These are phyloP conservation scores for Colletotrichum filicis DNA, from an alignment of 2,329 filamentous ascomycete genomes.

Conservation along the genomic window DNA sequence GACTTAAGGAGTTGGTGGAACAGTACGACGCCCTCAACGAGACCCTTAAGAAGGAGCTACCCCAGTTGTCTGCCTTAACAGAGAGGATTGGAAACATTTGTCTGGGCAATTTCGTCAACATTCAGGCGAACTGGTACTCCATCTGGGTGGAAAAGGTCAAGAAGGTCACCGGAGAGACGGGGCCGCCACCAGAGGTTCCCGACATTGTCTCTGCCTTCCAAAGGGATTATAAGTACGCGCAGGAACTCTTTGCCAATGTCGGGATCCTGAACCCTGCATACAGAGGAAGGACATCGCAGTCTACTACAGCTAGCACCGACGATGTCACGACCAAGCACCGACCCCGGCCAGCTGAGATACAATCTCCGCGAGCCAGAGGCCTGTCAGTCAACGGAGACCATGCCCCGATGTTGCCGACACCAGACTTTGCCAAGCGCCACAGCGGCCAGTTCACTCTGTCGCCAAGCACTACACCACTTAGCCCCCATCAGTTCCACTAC, in stretches of 20 bases:
- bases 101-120: slow-evolving; percentile 83
- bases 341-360: slow-evolving; percentile 59
- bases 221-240: slow-evolving; percentile 80
- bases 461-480: slow-evolving; percentile 60
- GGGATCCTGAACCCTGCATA: slow-evolving; percentile 82
- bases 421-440: slow-evolving; percentile 73
- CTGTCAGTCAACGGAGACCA: slow-evolving; percentile 72
- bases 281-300: slow-evolving; percentile 68
- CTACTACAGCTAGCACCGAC: slow-evolving; percentile 66
- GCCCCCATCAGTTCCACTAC: slow-evolving; percentile 67
- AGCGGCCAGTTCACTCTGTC: slow-evolving; percentile 75
- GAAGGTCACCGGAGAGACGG: slow-evolving; percentile 74
- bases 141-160: slow-evolving; percentile 88
- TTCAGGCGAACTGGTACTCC: slow-evolving; percentile 85
- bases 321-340: slow-evolving; percentile 60
- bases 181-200: slow-evolving; percentile 72
- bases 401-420: slow-evolving; percentile 71
- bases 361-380: slow-evolving; percentile 64
- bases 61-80: slow-evolving; percentile 83
- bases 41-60: slow-evolving; percentile 91
- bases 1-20: slow-evolving; percentile 84
- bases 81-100: slow-evolving; percentile 84
- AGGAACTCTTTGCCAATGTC: slow-evolving; percentile 77
- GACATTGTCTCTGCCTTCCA: slow-evolving; percentile 84
- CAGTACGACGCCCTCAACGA: slow-evolving; percentile 94